Conservation (phyloP, 768 basidiomycete genomes). For the Xanthoconium stramineum region DNA sequence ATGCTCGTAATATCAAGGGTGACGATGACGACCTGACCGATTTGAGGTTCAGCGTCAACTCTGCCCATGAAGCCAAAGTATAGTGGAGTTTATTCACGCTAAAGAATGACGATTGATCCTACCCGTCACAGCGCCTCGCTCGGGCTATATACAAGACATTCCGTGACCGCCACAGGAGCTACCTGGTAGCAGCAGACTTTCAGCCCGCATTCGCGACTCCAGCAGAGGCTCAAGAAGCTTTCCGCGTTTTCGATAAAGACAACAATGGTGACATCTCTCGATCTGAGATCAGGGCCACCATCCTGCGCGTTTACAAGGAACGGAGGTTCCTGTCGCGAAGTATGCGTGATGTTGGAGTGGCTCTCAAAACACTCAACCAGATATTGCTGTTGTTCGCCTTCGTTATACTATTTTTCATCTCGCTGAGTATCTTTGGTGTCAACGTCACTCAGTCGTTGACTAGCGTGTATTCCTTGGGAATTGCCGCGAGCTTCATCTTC, state of each 20-base stretch:
- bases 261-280: slow-evolving; percentile 74
- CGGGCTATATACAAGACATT: slow-evolving; percentile 63
- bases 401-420: slow-evolving; percentile 68
- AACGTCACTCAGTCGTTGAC: slow-evolving; percentile 62
- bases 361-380: slow-evolving; percentile 60
- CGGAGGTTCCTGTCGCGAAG: slow-evolving; percentile 71
- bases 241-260: slow-evolving; percentile 74
- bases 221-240: slow-evolving; percentile 59
- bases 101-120: neutral
- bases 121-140: slow-evolving; percentile 55
- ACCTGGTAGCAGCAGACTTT: slow-evolving; percentile 68
- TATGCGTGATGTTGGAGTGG: slow-evolving; percentile 71
- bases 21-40: slow-evolving; percentile 40
- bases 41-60: slow-evolving; percentile 53
- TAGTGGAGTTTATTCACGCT: neutral
- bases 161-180: slow-evolving; percentile 50
- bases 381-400: slow-evolving; percentile 63
- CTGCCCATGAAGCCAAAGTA: slow-evolving; percentile 67
- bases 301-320: slow-evolving; percentile 75
- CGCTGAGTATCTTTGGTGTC: slow-evolving; percentile 69
- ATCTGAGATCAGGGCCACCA: slow-evolving; percentile 66
- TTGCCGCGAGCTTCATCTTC: slow-evolving; percentile 80
- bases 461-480: slow-evolving; percentile 67
- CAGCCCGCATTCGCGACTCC: slow-evolving; percentile 61
- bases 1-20: slow-evolving; percentile 68